These are phyloP conservation scores for Protea cynaroides DNA, from an alignment of 164 flowering plant species.

Conservation along the genomic window DNA sequence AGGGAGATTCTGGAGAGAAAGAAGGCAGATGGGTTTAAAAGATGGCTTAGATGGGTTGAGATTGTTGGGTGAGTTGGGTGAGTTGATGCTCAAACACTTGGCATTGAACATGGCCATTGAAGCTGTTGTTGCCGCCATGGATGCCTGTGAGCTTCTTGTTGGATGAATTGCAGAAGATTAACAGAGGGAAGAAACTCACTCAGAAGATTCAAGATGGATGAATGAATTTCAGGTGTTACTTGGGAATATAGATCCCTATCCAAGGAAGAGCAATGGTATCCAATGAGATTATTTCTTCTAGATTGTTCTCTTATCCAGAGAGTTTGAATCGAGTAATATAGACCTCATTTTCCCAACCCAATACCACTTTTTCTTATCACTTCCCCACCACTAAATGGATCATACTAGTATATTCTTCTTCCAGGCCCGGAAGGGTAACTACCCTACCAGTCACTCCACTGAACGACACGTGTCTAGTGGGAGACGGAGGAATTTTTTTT, in stretches of 20 bases:
- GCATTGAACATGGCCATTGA: constrained; percentile 48
- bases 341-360: constrained; percentile 20
- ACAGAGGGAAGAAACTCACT: neutral
- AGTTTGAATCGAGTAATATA: constrained; percentile 9
- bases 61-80: constrained; percentile 33
- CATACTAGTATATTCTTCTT: no score
- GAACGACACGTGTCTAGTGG: no score
- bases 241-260: constrained; percentile 7
- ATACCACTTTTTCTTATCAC: constrained; percentile 20
- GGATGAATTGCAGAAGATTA: no score
- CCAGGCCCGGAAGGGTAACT: no score
- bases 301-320: constrained; percentile 34
- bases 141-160: neutral
- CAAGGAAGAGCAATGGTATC: constrained; percentile 7
- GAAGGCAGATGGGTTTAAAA: constrained; percentile 41
- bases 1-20: constrained; percentile 54
- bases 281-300: constrained; percentile 19
- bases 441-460: no score
- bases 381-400: constrained; percentile 5
- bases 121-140: constrained; percentile 43
- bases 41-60: constrained; percentile 30
- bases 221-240: neutral
- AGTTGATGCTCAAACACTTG: constrained; percentile 35
- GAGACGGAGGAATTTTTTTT: no score
- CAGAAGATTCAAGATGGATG: no score